These are phyloP conservation scores for Cryptosporidium meleagridis DNA, from an alignment of 169 alveolate species.

Conservation along the genomic window DNA sequence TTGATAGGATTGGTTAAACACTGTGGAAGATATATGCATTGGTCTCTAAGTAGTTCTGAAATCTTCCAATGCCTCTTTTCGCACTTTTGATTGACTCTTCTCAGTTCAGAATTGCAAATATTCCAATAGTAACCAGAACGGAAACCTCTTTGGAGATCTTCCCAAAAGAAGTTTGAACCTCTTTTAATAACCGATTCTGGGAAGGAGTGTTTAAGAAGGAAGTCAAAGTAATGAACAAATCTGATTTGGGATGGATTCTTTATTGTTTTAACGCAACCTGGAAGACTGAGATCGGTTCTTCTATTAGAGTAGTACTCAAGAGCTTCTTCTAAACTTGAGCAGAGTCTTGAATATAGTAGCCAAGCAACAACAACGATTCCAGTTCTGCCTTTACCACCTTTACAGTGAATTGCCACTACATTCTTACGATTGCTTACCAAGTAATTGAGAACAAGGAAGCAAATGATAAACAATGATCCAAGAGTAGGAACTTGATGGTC, in stretches of 20 bases:
- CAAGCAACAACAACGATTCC: conserved; percentile 90
- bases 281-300: conserved; percentile 71
- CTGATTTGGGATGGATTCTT: conserved; percentile 71
- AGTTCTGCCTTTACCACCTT: conserved; percentile 94
- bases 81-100: conserved; percentile 38
- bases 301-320: conserved; percentile 78
- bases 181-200: conserved; percentile 2
- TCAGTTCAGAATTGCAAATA: conserved; percentile 10
- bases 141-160: conserved; percentile 70
- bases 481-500: conserved; percentile 87
- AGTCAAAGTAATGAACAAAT: conserved; percentile 50
- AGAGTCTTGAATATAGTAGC: conserved; percentile 78
- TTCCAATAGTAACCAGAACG: conserved; percentile 62
- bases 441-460: conserved; percentile 82
- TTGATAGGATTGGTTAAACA: conserved; percentile 4
- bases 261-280: conserved; percentile 67
- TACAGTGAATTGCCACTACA: conserved; percentile 90
- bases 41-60: conserved; percentile 29
- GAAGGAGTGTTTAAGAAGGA: conserved; percentile 41
- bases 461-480: conserved; percentile 82
- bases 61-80: conserved; percentile 57
- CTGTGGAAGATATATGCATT: conserved; percentile 22
- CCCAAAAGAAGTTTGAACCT: conserved; percentile 57
- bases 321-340: conserved; percentile 78
- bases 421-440: conserved; percentile 78